phyloP scores from a whole-genome alignment of 352 stramenopile species.

The Phytopythium montanum region DNA sequence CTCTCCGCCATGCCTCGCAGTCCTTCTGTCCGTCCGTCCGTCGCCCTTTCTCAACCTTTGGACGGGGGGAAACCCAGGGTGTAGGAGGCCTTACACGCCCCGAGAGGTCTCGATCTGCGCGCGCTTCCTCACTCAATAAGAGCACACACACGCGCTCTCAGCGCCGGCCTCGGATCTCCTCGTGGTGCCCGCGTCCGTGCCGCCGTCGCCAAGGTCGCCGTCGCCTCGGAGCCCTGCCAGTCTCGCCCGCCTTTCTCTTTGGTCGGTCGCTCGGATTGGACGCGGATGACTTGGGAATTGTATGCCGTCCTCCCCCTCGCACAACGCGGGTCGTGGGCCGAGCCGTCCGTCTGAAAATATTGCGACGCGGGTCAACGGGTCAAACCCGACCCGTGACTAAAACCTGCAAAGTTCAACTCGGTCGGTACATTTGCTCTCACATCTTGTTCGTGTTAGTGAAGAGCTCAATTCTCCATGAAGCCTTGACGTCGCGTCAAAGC shows the following conservation, averaged over 20 bases:
- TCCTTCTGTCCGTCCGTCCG: constrained; percentile 1
- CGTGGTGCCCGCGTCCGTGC: not conserved
- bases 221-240: not conserved
- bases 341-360: no score
- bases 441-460: no score
- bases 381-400: no score
- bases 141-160: not conserved
- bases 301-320: not conserved
- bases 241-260: not conserved
- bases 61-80: not conserved
- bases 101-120: not conserved
- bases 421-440: no score
- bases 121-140: not conserved
- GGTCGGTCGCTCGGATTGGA: not conserved
- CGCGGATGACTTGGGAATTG: not conserved
- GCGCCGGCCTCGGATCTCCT: not conserved
- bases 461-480: no score
- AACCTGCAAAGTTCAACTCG: no score
- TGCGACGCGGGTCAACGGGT: no score
- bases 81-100: not conserved
- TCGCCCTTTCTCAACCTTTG: not conserved
- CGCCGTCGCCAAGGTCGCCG: not conserved
- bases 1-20: constrained; percentile 21
- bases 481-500: no score
- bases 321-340: no score